Percentiles rank a stretch among this genome's conserved stretches.
phyloP scores from a whole-genome alignment of 495 filamentous ascomycete species.

The Talaromyces wortmannii region DNA sequence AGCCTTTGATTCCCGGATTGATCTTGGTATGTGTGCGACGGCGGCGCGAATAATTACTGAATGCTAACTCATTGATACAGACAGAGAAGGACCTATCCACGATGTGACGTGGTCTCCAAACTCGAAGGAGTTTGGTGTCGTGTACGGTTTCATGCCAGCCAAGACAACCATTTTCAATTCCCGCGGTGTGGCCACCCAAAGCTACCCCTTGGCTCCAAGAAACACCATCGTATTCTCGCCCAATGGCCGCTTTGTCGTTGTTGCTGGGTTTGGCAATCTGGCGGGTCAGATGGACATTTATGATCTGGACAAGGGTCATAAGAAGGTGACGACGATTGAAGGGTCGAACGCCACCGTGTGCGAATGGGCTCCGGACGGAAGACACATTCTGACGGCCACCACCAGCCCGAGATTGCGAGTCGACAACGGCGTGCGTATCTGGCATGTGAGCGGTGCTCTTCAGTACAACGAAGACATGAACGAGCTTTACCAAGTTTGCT shows the following conservation, averaged over 20 bases:
- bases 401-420: constrained; percentile 91
- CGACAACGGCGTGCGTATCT: constrained; percentile 92
- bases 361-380: constrained; percentile 93
- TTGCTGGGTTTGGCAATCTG: constrained; percentile 95
- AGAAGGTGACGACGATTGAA: constrained; percentile 88
- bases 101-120: constrained; percentile 98
- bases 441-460: constrained; percentile 83
- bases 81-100: constrained; percentile 97
- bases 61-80: constrained; percentile 26
- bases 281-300: constrained; percentile 97
- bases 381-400: constrained; percentile 91
- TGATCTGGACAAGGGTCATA: constrained; percentile 85
- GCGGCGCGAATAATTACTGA: background rate
- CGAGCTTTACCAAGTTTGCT: constrained; percentile 88
- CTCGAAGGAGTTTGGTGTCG: constrained; percentile 91
- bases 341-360: constrained; percentile 93
- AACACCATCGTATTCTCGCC: constrained; percentile 97
- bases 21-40: constrained; percentile 50
- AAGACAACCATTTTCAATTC: constrained; percentile 96
- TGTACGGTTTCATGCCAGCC: constrained; percentile 96
- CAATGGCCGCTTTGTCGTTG: constrained; percentile 82
- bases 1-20: constrained; percentile 83
- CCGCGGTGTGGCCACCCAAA: constrained; percentile 71
- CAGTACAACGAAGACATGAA: constrained; percentile 94
- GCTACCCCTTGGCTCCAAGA: constrained; percentile 75